Evolutionary conservation across 768 basidiomycete genomes (phyloP).

Genomic region (Phaffia tasmanica): DNA sequence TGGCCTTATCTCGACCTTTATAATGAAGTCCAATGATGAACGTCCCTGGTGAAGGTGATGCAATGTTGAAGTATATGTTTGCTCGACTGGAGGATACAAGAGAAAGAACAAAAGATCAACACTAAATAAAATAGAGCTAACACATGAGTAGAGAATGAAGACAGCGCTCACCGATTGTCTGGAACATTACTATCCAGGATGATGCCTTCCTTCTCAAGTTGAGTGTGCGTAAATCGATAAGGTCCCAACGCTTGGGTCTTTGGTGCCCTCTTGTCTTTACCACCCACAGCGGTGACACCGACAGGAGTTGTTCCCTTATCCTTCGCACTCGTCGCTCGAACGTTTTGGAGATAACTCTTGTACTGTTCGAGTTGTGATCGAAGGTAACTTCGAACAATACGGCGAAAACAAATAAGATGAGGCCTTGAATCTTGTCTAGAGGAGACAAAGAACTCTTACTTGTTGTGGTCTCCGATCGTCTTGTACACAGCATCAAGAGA

Average conservation of each 20-base stretch:
- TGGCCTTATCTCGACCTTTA: constrained; percentile 96
- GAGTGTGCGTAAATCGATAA: constrained; percentile 94
- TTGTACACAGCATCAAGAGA: constrained; percentile 95
- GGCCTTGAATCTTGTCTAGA: neutral
- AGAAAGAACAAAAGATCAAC: constrained; percentile 1
- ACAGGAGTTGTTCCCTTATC: constrained; percentile 60
- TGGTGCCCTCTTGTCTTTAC: constrained; percentile 86
- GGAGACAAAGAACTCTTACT: constrained; percentile 31
- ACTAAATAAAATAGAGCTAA: constrained; percentile 19
- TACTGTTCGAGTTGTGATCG: constrained; percentile 95
- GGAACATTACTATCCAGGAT: constrained; percentile 99
- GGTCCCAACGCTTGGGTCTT: constrained; percentile 85
- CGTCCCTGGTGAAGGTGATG: constrained; percentile 91
- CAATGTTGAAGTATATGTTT: constrained; percentile 98
- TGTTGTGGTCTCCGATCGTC: constrained; percentile 98
- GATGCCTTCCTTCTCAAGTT: constrained; percentile 97
- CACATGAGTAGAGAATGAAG: neutral
- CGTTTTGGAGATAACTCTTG: constrained; percentile 98
- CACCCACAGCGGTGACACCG: constrained; percentile 85
- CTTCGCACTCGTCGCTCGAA: constrained; percentile 73
- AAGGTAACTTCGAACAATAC: constrained; percentile 49
- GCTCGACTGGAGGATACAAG: constrained; percentile 56
- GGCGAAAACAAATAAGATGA: neutral
- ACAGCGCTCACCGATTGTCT: constrained; percentile 67
- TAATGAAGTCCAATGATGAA: constrained; percentile 99